These are phyloP conservation scores for Geotrichum citri-aurantii DNA, from an alignment of 1,139 yeast species.

Conservation along the genomic window DNA sequence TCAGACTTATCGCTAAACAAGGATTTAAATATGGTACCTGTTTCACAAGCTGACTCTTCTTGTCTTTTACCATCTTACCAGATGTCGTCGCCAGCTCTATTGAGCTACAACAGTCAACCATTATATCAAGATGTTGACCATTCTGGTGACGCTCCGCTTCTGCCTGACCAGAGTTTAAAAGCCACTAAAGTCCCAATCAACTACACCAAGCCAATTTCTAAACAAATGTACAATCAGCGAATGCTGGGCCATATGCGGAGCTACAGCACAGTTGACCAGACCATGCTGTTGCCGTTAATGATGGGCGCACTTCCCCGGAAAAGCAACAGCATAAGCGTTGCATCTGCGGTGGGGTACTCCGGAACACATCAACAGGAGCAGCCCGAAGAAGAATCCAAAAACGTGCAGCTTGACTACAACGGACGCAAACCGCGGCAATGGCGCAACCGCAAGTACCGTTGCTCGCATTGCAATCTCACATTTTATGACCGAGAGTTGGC, in stretches of 20 bases:
- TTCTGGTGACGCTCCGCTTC: neutral
- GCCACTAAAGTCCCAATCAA: neutral
- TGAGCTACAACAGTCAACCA: neutral
- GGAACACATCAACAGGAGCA: neutral
- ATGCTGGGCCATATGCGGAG: neutral
- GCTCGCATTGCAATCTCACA: conserved; percentile 27
- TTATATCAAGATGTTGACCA: neutral
- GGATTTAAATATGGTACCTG: neutral
- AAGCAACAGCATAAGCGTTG: conserved; percentile 1
- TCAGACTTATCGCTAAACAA: neutral
- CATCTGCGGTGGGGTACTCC: neutral
- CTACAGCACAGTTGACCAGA: neutral
- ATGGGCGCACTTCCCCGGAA: neutral
- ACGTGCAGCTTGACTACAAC: conserved; percentile 24
- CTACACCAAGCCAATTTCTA: neutral
- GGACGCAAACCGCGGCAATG: conserved; percentile 30
- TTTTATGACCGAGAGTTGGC: conserved; percentile 27
- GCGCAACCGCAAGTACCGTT: conserved; percentile 29
- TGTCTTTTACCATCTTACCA: neutral
- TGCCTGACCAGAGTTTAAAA: neutral
- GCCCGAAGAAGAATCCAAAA: neutral
- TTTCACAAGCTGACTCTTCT: neutral
- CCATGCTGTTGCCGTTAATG: neutral
- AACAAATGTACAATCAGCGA: neutral
- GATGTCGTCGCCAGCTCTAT: neutral